Conservation (phyloP, 1,284 basidiomycete genomes). For the Mycosarcoma mackinlayi region DNA sequence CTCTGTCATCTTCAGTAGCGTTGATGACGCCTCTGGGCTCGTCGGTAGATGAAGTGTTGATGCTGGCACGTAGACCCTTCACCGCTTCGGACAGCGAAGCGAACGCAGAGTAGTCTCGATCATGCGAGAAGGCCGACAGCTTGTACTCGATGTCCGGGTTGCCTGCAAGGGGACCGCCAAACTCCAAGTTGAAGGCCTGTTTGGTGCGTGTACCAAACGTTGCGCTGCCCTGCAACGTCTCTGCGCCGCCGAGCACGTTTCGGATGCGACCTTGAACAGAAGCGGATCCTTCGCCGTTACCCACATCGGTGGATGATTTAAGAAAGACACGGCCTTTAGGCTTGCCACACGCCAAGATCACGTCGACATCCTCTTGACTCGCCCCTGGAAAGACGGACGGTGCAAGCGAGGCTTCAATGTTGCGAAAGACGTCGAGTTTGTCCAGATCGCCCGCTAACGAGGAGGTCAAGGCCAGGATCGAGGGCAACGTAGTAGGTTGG, state of each 20-base stretch:
- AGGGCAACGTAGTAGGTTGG: conserved; percentile 57
- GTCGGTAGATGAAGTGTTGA: conserved; percentile 72
- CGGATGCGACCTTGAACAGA: conserved; percentile 60
- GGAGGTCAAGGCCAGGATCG: conserved; percentile 75
- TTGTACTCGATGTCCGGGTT: conserved; percentile 76
- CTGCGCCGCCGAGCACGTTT: conserved; percentile 92
- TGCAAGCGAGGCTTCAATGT: conserved; percentile 80
- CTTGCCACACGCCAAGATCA: conserved; percentile 78
- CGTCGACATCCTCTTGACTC: conserved; percentile 80
- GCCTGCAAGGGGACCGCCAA: conserved; percentile 62
- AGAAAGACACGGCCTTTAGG: conserved; percentile 84
- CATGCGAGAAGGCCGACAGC: conserved; percentile 75
- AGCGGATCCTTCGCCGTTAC: conserved; percentile 86
- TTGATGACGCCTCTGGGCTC: conserved; percentile 36
- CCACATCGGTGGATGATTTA: conserved; percentile 89
- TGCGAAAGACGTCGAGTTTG: conserved; percentile 80
- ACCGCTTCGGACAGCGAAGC: conserved; percentile 78
- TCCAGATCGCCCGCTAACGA: conserved; percentile 77
- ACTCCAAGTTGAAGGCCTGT: conserved; percentile 74
- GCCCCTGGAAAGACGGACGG: conserved; percentile 75
- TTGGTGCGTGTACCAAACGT: conserved; percentile 89
- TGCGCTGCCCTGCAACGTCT: conserved; percentile 84
- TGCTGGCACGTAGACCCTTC: conserved; percentile 75
- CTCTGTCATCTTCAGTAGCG: conserved; percentile 31
- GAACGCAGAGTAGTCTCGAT: conserved; percentile 78